Conservation (phyloP, 1,139 yeast genomes). For the Yamadazyma triangularis region DNA sequence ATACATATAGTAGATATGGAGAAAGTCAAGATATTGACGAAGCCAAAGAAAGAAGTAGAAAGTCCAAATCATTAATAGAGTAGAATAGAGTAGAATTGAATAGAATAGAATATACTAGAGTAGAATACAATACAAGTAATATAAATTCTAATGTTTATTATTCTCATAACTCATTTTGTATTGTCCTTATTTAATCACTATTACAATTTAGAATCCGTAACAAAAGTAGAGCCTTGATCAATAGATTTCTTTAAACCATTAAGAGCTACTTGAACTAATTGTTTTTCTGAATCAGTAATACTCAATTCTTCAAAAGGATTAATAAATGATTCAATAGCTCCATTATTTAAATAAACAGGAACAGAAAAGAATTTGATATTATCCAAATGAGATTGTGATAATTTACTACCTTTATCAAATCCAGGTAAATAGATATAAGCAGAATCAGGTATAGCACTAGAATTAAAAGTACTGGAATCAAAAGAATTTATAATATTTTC, state of each 20-base stretch:
- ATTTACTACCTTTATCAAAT: conserved; percentile 44
- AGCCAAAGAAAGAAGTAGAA: conserved; percentile 15
- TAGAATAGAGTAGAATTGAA: no score
- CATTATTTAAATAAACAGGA: conserved; percentile 53
- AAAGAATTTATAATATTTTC: conserved; percentile 44
- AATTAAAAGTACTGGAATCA: conserved; percentile 21
- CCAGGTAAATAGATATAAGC: conserved; percentile 60
- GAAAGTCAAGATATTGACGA: conserved; percentile 4
- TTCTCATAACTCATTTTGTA: no score
- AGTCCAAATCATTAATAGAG: no score
- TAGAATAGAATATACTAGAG: no score
- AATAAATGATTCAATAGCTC: conserved; percentile 42
- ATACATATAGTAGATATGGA: conserved; percentile 10
- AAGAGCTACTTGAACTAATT: conserved; percentile 48
- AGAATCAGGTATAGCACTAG: conserved; percentile 42
- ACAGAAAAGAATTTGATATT: conserved; percentile 56
- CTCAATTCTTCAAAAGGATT: conserved; percentile 38
- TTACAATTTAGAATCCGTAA: conserved; percentile 14
- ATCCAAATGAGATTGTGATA: conserved; percentile 34
- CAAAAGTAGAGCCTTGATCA: conserved; percentile 57
- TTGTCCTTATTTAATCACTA: no score
- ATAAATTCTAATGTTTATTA: no score
- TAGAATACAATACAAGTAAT: no score
- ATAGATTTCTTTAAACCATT: conserved; percentile 53
- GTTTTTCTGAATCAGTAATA: conserved; percentile 38